These are phyloP conservation scores for Trichoderma aggressivum DNA, from an alignment of 2,329 filamentous ascomycete species.

Conservation along the genomic window DNA sequence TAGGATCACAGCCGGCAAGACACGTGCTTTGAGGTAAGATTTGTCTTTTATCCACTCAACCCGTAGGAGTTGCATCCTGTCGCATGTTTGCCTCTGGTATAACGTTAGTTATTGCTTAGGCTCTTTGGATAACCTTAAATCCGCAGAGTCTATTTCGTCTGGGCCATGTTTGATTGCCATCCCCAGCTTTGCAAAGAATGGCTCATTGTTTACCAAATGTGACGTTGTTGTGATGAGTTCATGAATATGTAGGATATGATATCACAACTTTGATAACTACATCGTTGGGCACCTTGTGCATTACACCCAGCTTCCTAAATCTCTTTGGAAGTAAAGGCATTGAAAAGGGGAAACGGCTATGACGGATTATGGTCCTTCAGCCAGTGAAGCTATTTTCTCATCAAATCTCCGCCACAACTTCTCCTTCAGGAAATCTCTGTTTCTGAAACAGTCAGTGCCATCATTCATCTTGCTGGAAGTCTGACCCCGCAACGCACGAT, in stretches of 20 bases:
- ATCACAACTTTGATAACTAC: not conserved
- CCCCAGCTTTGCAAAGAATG: not conserved
- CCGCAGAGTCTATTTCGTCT: not conserved
- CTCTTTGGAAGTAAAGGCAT: not conserved
- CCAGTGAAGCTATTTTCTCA: not conserved
- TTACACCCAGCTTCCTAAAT: not conserved
- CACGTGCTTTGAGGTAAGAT: not conserved
- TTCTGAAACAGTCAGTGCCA: slow-evolving; percentile 1
- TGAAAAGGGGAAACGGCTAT: no score
- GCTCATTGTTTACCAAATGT: not conserved
- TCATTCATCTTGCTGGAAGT: not conserved
- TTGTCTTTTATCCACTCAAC: not conserved
- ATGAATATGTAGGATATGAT: not conserved
- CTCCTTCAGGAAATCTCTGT: not conserved
- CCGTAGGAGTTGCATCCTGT: not conserved
- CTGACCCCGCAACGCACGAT: not conserved
- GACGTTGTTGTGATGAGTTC: not conserved
- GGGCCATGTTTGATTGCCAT: not conserved
- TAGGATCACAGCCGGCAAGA: not conserved
- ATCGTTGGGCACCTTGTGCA: not conserved
- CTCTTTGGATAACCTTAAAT: slow-evolving; percentile 8
- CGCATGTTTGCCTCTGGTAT: not conserved
- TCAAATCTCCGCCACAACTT: not conserved
- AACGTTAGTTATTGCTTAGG: not conserved
- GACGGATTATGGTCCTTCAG: not conserved